These are phyloP conservation scores for Colletotrichum sp. DNA, from an alignment of 2,329 filamentous ascomycete species.

Conservation along the genomic window DNA sequence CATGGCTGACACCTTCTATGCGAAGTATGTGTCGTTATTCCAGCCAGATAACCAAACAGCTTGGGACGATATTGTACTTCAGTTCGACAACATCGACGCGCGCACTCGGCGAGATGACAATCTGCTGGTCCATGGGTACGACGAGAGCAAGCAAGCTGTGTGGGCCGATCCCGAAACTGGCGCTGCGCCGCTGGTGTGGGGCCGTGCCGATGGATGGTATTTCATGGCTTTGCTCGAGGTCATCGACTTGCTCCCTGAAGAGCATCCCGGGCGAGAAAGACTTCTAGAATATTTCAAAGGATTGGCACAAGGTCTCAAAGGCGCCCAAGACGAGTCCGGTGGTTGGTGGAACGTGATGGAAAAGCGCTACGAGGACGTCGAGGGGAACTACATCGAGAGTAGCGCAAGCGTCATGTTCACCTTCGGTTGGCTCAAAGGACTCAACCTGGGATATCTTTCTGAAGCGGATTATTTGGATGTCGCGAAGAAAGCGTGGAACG, in stretches of 20 bases:
- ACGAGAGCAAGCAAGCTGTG: conserved; percentile 48
- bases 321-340: conserved; percentile 45
- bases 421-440: conserved; percentile 53
- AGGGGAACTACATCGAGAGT: conserved; percentile 66
- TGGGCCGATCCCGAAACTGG: conserved; percentile 58
- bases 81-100: conserved; percentile 49
- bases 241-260: conserved; percentile 47
- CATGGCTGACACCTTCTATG: conserved; percentile 52
- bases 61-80: conserved; percentile 47
- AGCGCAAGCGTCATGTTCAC: conserved; percentile 64
- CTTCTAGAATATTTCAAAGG: conserved; percentile 42
- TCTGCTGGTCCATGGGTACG: conserved; percentile 60
- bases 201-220: conserved; percentile 59
- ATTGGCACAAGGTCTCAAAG: conserved; percentile 45
- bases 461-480: conserved; percentile 22
- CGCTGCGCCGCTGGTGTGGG: conserved; percentile 59
- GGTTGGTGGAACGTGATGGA: conserved; percentile 66
- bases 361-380: conserved; percentile 45
- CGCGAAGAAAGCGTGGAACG: conserved; percentile 30
- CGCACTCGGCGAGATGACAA: conserved; percentile 43
- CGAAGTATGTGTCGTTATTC: conserved; percentile 42
- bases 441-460: conserved; percentile 31
- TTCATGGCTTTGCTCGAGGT: conserved; percentile 55
- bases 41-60: conserved; percentile 41
- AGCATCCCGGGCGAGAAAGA: conserved; percentile 37